Percentiles rank a stretch among this genome's conserved stretches.
Conservation (phyloP, 257 asterid genomes). For the Nicotiana undulata region DNA sequence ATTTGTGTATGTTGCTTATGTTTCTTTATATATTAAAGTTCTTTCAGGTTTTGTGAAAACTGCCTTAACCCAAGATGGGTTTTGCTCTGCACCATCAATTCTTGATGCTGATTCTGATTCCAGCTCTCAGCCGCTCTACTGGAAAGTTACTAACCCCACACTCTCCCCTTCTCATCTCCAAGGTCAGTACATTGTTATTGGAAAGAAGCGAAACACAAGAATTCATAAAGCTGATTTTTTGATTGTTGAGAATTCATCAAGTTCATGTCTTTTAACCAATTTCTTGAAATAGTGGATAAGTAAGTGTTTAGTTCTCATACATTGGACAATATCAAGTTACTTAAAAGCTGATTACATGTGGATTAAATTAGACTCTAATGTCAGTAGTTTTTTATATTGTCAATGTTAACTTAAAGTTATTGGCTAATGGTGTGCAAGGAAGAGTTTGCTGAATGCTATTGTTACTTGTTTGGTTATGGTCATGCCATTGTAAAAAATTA, state of each 20-base stretch:
- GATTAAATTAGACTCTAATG: neutral
- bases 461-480: neutral
- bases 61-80: conserved; percentile 47
- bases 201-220: neutral
- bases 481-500: neutral
- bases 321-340: too few species aligned
- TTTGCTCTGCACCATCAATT: conserved; percentile 67
- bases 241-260: neutral
- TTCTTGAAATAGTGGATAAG: too few species aligned
- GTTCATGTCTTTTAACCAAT: too few species aligned
- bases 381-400: neutral
- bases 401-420: neutral
- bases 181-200: conserved; percentile 29
- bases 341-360: neutral
- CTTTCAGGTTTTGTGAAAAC: conserved; percentile 34
- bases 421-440: neutral
- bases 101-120: conserved; percentile 29
- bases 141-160: conserved; percentile 89
- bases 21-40: conserved; percentile 3
- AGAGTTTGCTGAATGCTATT: neutral
- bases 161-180: conserved; percentile 87
- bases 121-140: conserved; percentile 51
- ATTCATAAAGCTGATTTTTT: neutral
- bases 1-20: neutral
- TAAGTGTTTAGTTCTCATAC: too few species aligned